Conservation (phyloP, 2,329 filamentous ascomycete genomes). For the Aureobasidium namibiae region DNA sequence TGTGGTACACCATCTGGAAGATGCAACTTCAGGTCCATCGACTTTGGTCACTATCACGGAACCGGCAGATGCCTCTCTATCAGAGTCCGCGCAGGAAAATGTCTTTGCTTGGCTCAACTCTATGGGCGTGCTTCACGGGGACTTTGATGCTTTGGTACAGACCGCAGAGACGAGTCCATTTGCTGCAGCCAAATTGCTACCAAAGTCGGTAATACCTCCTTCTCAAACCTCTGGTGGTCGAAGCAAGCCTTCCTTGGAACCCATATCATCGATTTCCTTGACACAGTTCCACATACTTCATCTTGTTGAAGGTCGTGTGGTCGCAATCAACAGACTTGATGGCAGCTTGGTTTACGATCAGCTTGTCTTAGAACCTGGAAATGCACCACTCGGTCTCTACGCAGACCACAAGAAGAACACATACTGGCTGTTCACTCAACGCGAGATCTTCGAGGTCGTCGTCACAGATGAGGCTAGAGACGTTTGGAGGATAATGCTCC, state of each 20-base stretch:
- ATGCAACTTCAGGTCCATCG: constrained; percentile 50
- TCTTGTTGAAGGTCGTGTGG: constrained; percentile 71
- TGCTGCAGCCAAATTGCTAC: constrained; percentile 67
- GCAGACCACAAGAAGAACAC: constrained; percentile 92
- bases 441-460: constrained; percentile 90
- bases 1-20: constrained; percentile 61
- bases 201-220: constrained; percentile 63
- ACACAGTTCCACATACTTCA: constrained; percentile 91
- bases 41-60: constrained; percentile 71
- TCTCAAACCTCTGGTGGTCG: constrained; percentile 58
- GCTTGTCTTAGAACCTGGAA: constrained; percentile 68
- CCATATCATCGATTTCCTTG: constrained; percentile 70
- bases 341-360: constrained; percentile 84
- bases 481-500: constrained; percentile 89
- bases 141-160: constrained; percentile 47
- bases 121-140: constrained; percentile 83
- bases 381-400: constrained; percentile 73
- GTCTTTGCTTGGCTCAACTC: constrained; percentile 86
- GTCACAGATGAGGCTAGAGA: constrained; percentile 84
- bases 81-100: constrained; percentile 45
- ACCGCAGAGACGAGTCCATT: constrained; percentile 56
- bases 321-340: constrained; percentile 80
- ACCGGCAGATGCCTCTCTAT: constrained; percentile 46
- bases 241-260: constrained; percentile 58
- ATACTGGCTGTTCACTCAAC: constrained; percentile 88